phyloP scores from a whole-genome alignment of 768 basidiomycete species.

The Suillus placidus region DNA sequence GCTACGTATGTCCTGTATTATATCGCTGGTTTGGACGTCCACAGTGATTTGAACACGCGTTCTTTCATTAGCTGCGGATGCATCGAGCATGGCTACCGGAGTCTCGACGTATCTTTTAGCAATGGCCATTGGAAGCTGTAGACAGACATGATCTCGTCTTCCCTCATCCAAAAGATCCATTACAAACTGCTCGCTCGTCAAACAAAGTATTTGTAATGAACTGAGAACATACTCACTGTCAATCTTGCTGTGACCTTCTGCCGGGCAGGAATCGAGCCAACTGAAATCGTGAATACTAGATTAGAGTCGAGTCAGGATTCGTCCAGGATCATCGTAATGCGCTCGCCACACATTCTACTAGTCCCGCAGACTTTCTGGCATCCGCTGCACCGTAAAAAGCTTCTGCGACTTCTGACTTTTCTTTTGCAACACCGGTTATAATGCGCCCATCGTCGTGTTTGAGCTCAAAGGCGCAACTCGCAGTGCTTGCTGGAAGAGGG shows the following conservation, averaged over 20 bases:
- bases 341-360: slow-evolving; percentile 47
- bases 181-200: slow-evolving; percentile 41
- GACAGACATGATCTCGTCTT: slow-evolving; percentile 48
- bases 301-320: not conserved
- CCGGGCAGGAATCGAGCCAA: slow-evolving; percentile 52
- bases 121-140: slow-evolving; percentile 53
- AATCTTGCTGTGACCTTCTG: slow-evolving; percentile 43
- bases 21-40: slow-evolving; percentile 54
- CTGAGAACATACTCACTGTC: slow-evolving; percentile 38
- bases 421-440: slow-evolving; percentile 49
- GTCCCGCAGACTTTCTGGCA: slow-evolving; percentile 43
- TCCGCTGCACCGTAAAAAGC: slow-evolving; percentile 44
- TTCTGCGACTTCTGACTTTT: slow-evolving; percentile 44
- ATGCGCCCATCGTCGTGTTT: slow-evolving; percentile 44
- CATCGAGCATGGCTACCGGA: slow-evolving; percentile 38
- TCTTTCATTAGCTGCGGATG: slow-evolving; percentile 29
- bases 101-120: slow-evolving; percentile 54
- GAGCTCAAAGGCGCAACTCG: slow-evolving; percentile 57
- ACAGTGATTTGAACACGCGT: slow-evolving; percentile 45
- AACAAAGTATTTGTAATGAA: not conserved
- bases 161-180: slow-evolving; percentile 57
- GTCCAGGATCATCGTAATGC: not conserved
- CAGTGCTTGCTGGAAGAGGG: slow-evolving; percentile 56
- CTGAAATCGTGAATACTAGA: slow-evolving; percentile 59
- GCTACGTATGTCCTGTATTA: slow-evolving; percentile 42